These are phyloP conservation scores for Apiospora marii DNA, from an alignment of 2,329 filamentous ascomycete genomes.

Conservation along the genomic window DNA sequence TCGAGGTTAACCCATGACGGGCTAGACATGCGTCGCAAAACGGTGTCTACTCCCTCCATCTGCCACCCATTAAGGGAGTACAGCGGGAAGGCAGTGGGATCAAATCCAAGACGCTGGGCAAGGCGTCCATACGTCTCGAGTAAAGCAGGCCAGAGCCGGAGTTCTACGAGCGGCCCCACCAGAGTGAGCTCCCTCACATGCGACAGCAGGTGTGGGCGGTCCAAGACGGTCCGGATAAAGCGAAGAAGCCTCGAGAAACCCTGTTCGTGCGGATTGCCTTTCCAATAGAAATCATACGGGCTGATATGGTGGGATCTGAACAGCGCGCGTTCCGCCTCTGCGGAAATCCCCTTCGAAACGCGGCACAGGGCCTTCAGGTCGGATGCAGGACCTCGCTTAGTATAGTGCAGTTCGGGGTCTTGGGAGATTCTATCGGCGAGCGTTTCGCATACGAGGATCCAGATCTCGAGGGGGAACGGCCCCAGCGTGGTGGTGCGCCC, in stretches of 20 bases:
- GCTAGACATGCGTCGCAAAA: too few species aligned
- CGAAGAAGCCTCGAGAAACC: not conserved
- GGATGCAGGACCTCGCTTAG: too few species aligned
- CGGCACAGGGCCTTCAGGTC: not conserved
- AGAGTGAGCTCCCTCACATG: not conserved
- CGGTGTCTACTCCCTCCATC: too few species aligned
- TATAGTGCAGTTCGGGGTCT: not conserved
- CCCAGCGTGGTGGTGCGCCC: not conserved
- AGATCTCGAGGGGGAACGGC: not conserved
- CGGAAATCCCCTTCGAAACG: not conserved
- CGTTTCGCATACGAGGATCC: not conserved
- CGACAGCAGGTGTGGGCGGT: not conserved
- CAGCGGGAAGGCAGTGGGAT: not conserved
- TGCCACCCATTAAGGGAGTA: too few species aligned
- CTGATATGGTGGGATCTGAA: not conserved
- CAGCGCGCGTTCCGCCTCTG: not conserved
- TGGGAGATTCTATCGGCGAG: not conserved
- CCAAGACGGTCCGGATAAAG: not conserved
- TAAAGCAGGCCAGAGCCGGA: not conserved
- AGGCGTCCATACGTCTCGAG: not conserved
- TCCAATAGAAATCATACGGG: too few species aligned
- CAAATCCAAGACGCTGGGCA: not conserved
- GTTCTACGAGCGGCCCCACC: too few species aligned
- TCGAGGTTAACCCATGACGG: not conserved
- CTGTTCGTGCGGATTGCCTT: not conserved